Conservation (phyloP, 371 early-diverging fungal species). For the Basidiobolus meristosporus region DNA sequence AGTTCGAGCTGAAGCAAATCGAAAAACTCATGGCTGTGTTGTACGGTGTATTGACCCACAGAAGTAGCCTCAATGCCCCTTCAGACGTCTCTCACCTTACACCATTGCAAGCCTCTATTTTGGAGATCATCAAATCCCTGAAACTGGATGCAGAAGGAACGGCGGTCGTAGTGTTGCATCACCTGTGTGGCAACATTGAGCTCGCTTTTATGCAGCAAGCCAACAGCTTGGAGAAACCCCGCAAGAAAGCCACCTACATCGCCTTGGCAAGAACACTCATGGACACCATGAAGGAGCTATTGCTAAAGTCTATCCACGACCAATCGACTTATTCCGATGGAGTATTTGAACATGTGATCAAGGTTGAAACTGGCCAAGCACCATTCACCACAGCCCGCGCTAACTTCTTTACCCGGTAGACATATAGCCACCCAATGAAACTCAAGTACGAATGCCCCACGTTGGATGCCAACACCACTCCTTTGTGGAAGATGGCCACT, state of each 20-base stretch:
- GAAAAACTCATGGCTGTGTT: neutral
- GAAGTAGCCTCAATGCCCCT: neutral
- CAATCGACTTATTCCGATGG: constrained; percentile 37
- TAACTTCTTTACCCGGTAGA: neutral
- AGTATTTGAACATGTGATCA: constrained; percentile 39
- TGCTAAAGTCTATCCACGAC: constrained; percentile 24
- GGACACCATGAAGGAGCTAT: constrained; percentile 25
- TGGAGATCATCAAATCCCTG: neutral
- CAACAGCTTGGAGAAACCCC: constrained; percentile 9
- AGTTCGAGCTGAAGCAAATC: neutral
- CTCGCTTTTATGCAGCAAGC: constrained; percentile 2
- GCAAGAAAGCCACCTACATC: constrained; percentile 29
- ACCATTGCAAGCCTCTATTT: neutral
- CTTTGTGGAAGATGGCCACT: constrained; percentile 32
- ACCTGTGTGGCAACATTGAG: neutral
- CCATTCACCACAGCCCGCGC: neutral
- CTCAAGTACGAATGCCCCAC: constrained; percentile 15
- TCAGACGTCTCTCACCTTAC: neutral
- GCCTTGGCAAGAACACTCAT: constrained; percentile 48
- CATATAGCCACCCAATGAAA: constrained; percentile 31
- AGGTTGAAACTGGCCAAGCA: constrained; percentile 8
- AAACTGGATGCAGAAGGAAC: neutral
- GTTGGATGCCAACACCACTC: constrained; percentile 25
- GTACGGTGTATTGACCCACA: neutral
- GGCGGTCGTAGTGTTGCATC: neutral